Percentiles rank a stretch among this genome's conserved stretches.
Conservation (phyloP, 257 asterid genomes). For the Osmanthus fragrans region DNA sequence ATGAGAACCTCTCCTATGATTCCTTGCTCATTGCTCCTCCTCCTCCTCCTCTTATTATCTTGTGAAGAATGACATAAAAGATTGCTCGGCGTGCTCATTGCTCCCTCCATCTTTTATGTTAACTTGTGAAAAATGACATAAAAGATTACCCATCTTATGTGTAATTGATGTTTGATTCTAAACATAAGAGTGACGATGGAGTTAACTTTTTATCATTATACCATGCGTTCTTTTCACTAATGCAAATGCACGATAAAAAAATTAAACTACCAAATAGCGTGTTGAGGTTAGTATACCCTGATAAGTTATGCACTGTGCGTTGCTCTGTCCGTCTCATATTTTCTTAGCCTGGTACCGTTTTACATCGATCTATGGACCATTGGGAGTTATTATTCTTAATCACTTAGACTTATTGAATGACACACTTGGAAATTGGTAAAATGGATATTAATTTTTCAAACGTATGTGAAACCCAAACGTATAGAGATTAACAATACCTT, state of each 20-base stretch:
- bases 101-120: neutral
- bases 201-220: neutral
- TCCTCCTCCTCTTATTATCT: neutral
- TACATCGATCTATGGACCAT: neutral
- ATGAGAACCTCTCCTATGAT: neutral
- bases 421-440: neutral
- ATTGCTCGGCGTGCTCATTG: neutral
- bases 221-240: neutral
- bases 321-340: neutral
- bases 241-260: neutral
- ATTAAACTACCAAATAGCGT: neutral
- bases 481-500: neutral
- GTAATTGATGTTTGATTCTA: neutral
- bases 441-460: neutral
- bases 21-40: neutral
- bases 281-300: neutral
- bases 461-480: neutral
- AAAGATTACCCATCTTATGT: neutral
- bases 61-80: neutral
- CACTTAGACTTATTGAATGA: neutral
- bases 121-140: neutral
- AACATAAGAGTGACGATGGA: neutral
- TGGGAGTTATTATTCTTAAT: neutral
- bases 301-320: neutral
- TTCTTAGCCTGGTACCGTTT: neutral